Evolutionary conservation across 148 eudicot species (phyloP).

Genomic region (Camellia lanceoleosa): DNA sequence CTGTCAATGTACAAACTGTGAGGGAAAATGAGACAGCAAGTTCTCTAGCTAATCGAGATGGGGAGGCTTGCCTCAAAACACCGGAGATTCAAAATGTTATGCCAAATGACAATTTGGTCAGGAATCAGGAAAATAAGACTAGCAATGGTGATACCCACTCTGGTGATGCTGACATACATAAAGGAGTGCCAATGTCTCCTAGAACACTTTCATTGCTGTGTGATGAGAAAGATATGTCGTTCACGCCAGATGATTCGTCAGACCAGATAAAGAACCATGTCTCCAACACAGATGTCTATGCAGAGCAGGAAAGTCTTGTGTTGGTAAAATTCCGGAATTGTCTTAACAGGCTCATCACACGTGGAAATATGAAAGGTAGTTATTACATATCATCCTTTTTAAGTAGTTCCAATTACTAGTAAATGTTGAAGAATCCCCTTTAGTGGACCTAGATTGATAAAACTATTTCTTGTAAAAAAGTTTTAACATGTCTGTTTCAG

Average conservation of each 20-base stretch:
- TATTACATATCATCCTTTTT: neutral
- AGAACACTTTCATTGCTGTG: conserved; percentile 1
- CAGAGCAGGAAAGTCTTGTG: conserved; percentile 2
- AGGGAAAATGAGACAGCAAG: conserved; percentile 4
- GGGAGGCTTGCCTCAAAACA: conserved; percentile 15
- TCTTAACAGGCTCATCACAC: neutral
- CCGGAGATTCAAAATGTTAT: conserved; percentile 8
- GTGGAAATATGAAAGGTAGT: neutral
- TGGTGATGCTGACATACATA: conserved; percentile 24
- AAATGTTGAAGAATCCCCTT: neutral
- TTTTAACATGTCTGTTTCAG: neutral
- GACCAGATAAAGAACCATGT: conserved; percentile 14
- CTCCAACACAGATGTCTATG: conserved; percentile 28
- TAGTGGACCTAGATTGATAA: neutral
- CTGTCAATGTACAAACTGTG: neutral
- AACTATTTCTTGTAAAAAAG: neutral
- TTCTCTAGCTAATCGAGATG: conserved; percentile 9
- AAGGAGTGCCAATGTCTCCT: conserved; percentile 12
- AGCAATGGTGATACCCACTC: conserved; percentile 18
- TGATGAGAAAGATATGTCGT: neutral
- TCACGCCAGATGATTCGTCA: neutral
- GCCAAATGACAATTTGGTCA: conserved; percentile 5
- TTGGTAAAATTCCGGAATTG: neutral
- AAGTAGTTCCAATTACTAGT: neutral
- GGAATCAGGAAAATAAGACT: conserved; percentile 16